Conservation (phyloP, 495 filamentous ascomycete species). For the Penicillium daleae region DNA sequence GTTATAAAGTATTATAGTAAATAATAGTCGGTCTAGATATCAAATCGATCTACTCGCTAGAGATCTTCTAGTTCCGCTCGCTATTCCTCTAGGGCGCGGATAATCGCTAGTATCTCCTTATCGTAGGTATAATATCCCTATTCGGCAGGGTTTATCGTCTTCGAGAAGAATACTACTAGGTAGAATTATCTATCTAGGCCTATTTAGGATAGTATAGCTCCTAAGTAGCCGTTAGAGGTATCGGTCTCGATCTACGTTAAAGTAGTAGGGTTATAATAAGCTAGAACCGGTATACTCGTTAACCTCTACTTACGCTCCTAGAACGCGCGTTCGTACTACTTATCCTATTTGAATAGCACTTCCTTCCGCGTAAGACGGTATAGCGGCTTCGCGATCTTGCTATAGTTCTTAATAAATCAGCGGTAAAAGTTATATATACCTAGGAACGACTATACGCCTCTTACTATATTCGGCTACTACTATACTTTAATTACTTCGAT, state of each 20-base stretch:
- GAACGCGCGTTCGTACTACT: background rate
- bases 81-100: background rate
- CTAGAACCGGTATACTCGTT: slow-evolving; percentile 14
- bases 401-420: slow-evolving; percentile 33
- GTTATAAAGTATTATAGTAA: slow-evolving; percentile 5
- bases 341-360: background rate
- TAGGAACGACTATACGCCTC: slow-evolving; percentile 29
- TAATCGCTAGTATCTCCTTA: background rate
- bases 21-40: background rate
- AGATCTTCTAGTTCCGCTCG: background rate
- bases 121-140: background rate
- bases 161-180: slow-evolving; percentile 22
- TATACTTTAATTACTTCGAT: slow-evolving; percentile 25
- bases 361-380: slow-evolving; percentile 1
- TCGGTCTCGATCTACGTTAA: slow-evolving; percentile 24
- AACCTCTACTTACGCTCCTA: slow-evolving; percentile 18
- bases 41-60: background rate
- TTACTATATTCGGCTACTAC: slow-evolving; percentile 2
- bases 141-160: background rate
- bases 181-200: slow-evolving; percentile 9
- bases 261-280: slow-evolving; percentile 12
- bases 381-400: slow-evolving; percentile 18
- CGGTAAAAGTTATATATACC: slow-evolving; percentile 38
- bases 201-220: slow-evolving; percentile 19
- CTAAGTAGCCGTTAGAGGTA: slow-evolving; percentile 16